phyloP scores from a whole-genome alignment of 371 early-diverging fungal species.

The Chytridiales sp. region DNA sequence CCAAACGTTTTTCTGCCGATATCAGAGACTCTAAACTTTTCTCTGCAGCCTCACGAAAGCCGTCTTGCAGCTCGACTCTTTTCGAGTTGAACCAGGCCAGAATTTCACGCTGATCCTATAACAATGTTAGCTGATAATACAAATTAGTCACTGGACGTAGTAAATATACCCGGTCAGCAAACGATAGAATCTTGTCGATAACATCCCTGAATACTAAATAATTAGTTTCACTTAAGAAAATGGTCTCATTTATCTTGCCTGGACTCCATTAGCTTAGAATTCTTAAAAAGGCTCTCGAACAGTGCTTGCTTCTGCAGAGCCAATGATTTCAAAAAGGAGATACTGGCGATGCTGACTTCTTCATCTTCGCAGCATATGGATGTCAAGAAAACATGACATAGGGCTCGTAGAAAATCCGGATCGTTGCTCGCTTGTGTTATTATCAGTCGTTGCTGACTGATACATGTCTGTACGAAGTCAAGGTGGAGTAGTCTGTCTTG shows the following conservation, averaged over 20 bases:
- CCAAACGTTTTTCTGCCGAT: slow-evolving; percentile 51
- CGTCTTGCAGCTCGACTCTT: slow-evolving; percentile 48
- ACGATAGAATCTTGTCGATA: slow-evolving; percentile 60
- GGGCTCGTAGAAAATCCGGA: slow-evolving; percentile 61
- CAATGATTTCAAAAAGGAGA: slow-evolving; percentile 61
- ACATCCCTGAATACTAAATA: slow-evolving; percentile 56
- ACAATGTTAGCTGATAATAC: slow-evolving; percentile 1
- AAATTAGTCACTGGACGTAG: too few species aligned
- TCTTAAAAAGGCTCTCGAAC: slow-evolving; percentile 45
- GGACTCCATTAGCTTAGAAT: slow-evolving; percentile 45
- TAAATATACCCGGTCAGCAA: slow-evolving; percentile 46
- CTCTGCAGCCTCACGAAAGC: slow-evolving; percentile 57
- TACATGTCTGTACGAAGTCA: slow-evolving; percentile 62
- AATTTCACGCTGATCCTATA: slow-evolving; percentile 53
- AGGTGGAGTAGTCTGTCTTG: slow-evolving; percentile 39
- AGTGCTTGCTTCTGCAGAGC: slow-evolving; percentile 59
- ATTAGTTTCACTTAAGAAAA: neutral
- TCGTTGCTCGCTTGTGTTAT: slow-evolving; percentile 60
- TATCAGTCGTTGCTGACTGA: slow-evolving; percentile 69
- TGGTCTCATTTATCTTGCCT: slow-evolving; percentile 19
- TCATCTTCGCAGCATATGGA: slow-evolving; percentile 52
- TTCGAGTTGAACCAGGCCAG: slow-evolving; percentile 58
- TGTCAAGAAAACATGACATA: slow-evolving; percentile 65
- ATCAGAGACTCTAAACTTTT: slow-evolving; percentile 65
- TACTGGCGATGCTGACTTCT: slow-evolving; percentile 48